Conservation (phyloP, 2,329 filamentous ascomycete species). For the Trichoderma cornu-damae region DNA sequence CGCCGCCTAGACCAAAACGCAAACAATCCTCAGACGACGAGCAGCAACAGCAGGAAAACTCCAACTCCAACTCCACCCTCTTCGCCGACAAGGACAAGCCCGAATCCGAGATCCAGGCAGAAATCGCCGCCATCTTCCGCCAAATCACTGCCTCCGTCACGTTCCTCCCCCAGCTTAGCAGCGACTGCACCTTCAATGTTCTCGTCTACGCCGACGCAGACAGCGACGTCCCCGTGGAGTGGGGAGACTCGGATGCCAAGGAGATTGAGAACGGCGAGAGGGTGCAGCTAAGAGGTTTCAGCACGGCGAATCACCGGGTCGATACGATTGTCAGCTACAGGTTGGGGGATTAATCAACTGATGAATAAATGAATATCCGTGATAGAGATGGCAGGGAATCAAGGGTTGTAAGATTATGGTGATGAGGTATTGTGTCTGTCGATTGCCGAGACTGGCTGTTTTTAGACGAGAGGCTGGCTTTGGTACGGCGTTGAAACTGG, state of each 20-base stretch:
- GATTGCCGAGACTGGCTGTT: not conserved
- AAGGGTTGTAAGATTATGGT: not conserved
- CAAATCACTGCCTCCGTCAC: constrained; percentile 98
- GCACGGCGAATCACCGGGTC: constrained; percentile 87
- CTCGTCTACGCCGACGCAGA: constrained; percentile 96
- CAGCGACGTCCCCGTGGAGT: constrained; percentile 93
- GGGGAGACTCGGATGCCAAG: constrained; percentile 97
- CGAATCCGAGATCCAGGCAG: constrained; percentile 86
- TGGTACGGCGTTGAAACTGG: constrained; percentile 9
- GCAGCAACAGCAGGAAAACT: constrained; percentile 62
- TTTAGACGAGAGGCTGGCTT: not conserved
- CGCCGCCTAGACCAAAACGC: constrained; percentile 36
- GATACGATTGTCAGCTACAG: constrained; percentile 95
- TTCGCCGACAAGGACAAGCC: constrained; percentile 63
- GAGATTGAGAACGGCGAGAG: constrained; percentile 93
- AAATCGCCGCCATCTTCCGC: constrained; percentile 94
- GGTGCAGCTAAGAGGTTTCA: constrained; percentile 92
- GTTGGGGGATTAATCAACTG: constrained; percentile 39
- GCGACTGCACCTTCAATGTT: constrained; percentile 97
- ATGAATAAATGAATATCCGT: not conserved
- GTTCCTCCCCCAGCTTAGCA: constrained; percentile 81
- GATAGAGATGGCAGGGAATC: not conserved
- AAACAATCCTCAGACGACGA: constrained; percentile 25
- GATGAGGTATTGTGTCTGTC: not conserved
- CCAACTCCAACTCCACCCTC: constrained; percentile 29